These are phyloP conservation scores for Daphne laureola DNA, from an alignment of 441 rosid species.

Conservation along the genomic window DNA sequence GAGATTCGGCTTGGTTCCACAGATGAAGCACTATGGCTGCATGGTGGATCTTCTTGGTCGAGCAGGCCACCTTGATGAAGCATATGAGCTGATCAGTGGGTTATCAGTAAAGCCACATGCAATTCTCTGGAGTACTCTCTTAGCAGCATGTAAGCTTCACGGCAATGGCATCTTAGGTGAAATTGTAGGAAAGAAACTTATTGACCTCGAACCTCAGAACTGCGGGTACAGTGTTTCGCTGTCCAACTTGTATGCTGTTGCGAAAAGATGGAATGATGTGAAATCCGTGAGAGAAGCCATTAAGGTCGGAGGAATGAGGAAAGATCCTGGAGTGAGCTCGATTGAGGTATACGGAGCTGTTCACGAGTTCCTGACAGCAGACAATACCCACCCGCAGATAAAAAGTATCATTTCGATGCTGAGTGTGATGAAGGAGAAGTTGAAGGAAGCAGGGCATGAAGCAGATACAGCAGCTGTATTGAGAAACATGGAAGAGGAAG, in stretches of 20 bases:
- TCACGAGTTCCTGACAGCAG: constrained; percentile 21
- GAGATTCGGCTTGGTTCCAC: constrained; percentile 22
- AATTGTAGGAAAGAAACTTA: constrained; percentile 21
- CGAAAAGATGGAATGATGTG: constrained; percentile 27
- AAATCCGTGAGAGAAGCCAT: constrained; percentile 20
- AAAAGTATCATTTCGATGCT: constrained; percentile 17
- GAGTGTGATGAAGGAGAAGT: constrained; percentile 17
- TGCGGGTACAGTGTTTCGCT: constrained; percentile 21
- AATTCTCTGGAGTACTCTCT: constrained; percentile 33
- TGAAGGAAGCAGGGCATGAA: constrained; percentile 18
- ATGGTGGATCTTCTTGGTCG: constrained; percentile 45
- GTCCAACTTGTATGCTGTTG: constrained; percentile 30
- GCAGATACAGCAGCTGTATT: constrained; percentile 18
- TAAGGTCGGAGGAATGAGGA: constrained; percentile 20
- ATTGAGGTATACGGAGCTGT: constrained; percentile 23
- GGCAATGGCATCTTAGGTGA: constrained; percentile 22
- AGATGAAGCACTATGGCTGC: constrained; percentile 43
- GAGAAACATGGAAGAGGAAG: constrained; percentile 18
- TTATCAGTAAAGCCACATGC: constrained; percentile 30
- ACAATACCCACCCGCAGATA: constrained; percentile 13
- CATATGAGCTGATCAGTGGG: constrained; percentile 22
- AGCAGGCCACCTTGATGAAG: constrained; percentile 41
- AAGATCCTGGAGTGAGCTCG: constrained; percentile 28
- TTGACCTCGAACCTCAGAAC: constrained; percentile 20
- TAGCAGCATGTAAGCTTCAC: constrained; percentile 30